A percentile compares a stretch with the other conserved stretches of the same genome.
Evolutionary conservation across 352 stramenopile genomes (phyloP).

Genomic region (Globisporangium cystogenes): DNA sequence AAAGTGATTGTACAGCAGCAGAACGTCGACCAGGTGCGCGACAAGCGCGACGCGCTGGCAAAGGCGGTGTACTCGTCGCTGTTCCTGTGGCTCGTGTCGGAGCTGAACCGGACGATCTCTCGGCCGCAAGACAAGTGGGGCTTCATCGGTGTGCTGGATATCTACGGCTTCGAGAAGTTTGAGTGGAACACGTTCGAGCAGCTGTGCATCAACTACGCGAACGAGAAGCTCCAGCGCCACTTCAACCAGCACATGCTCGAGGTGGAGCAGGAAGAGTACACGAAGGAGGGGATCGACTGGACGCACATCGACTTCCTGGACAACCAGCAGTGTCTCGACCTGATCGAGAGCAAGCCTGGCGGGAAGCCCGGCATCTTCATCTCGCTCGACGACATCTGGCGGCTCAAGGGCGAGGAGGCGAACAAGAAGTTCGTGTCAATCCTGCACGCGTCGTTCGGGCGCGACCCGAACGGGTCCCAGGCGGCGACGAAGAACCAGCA

Average conservation of each 20-base stretch:
- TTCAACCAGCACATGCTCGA: constrained; percentile 96
- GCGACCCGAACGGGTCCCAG: constrained; percentile 38
- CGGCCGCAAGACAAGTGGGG: constrained; percentile 75
- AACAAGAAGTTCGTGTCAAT: constrained; percentile 91
- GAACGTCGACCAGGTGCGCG: constrained; percentile 80
- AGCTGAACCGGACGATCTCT: constrained; percentile 89
- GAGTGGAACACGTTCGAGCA: constrained; percentile 96
- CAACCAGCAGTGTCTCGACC: constrained; percentile 91
- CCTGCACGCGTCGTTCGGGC: constrained; percentile 78
- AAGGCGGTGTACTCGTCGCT: constrained; percentile 93
- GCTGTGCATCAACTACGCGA: constrained; percentile 96
- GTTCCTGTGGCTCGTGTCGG: constrained; percentile 89
- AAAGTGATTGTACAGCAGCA: constrained; percentile 90
- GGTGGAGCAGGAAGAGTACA: constrained; percentile 97
- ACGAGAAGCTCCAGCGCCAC: constrained; percentile 93
- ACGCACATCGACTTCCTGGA: constrained; percentile 92
- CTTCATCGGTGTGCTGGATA: constrained; percentile 96
- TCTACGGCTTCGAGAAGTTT: constrained; percentile 98
- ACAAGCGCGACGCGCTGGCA: constrained; percentile 87
- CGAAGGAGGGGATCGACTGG: constrained; percentile 94
- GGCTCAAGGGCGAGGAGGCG: constrained; percentile 91
- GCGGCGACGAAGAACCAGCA: constrained; percentile 71
- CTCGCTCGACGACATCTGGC: constrained; percentile 94
- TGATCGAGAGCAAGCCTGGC: constrained; percentile 90
- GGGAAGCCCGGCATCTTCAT: constrained; percentile 92